phyloP scores from a whole-genome alignment of 192 early-diverging fungal genomes.

The Fimicolochytrium jonesii region DNA sequence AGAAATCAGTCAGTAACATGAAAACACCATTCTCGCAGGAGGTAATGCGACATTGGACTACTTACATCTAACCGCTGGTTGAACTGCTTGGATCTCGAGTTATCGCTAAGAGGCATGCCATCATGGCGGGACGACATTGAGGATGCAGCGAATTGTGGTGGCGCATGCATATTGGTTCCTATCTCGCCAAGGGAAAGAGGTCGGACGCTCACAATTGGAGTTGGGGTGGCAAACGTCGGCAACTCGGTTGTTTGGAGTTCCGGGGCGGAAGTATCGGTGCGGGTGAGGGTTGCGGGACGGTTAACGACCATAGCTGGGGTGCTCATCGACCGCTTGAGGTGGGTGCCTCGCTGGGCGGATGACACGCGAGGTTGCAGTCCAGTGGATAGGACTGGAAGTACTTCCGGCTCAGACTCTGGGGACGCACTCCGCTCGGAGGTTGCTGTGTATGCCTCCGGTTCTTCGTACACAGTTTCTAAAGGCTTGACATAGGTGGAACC shows the following conservation, averaged over 20 bases:
- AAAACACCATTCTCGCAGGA: neutral
- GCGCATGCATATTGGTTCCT: neutral
- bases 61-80: slow-evolving; percentile 33
- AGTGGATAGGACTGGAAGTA: slow-evolving; percentile 21
- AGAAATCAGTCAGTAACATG: neutral
- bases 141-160: slow-evolving; percentile 4
- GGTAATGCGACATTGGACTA: neutral
- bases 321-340: slow-evolving; percentile 13
- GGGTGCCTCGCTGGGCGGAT: slow-evolving; percentile 4
- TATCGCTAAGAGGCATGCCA: slow-evolving; percentile 23
- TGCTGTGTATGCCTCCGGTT: neutral
- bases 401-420: slow-evolving; percentile 24
- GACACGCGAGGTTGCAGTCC: slow-evolving; percentile 17
- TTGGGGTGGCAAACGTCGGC: slow-evolving; percentile 35
- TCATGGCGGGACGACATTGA: neutral
- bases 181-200: slow-evolving; percentile 14
- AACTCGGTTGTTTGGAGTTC: slow-evolving; percentile 23
- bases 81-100: slow-evolving; percentile 38
- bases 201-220: slow-evolving; percentile 11
- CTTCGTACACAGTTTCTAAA: neutral
- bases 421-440: neutral
- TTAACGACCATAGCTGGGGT: neutral
- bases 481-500: neutral
- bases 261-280: slow-evolving; percentile 27
- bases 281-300: neutral